Evolutionary conservation across 306 rosid genomes (phyloP).

Genomic region (Quercus ilex): DNA sequence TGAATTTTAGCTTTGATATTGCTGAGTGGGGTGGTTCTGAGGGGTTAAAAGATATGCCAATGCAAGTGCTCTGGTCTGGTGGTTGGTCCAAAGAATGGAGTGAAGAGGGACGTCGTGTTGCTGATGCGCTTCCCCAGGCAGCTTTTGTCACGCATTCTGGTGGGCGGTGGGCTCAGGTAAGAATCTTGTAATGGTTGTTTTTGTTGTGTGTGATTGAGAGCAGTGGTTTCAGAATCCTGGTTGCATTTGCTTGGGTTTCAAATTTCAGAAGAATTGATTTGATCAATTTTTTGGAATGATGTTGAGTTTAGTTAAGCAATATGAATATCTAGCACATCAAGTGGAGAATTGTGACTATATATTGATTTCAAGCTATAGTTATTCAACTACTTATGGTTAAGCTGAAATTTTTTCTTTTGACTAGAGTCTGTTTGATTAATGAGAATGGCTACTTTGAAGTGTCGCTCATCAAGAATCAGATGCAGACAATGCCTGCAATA

Average conservation of each 20-base stretch:
- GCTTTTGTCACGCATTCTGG: slow-evolving; percentile 66
- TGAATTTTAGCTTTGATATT: slow-evolving; percentile 79
- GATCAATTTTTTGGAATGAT: not conserved
- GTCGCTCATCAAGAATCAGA: not conserved
- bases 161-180: slow-evolving; percentile 94
- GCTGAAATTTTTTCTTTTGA: not conserved
- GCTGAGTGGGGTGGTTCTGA: slow-evolving; percentile 80
- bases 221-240: not conserved
- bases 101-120: slow-evolving; percentile 66
- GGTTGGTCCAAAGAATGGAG: slow-evolving; percentile 86
- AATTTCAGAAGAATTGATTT: not conserved
- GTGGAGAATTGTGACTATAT: not conserved
- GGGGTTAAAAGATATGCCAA: slow-evolving; percentile 62
- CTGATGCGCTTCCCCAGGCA: slow-evolving; percentile 62
- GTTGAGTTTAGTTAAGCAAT: not conserved
- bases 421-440: slow-evolving; percentile 6
- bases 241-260: not conserved
- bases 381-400: not conserved
- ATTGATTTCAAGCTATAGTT: not conserved
- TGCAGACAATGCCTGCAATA: not conserved
- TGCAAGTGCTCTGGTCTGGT: slow-evolving; percentile 77
- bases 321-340: not conserved
- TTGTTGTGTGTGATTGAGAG: not conserved
- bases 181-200: slow-evolving; percentile 12
- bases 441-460: not conserved